phyloP scores from a whole-genome alignment of 2,329 filamentous ascomycete genomes.

The Colletotrichum costaricense region DNA sequence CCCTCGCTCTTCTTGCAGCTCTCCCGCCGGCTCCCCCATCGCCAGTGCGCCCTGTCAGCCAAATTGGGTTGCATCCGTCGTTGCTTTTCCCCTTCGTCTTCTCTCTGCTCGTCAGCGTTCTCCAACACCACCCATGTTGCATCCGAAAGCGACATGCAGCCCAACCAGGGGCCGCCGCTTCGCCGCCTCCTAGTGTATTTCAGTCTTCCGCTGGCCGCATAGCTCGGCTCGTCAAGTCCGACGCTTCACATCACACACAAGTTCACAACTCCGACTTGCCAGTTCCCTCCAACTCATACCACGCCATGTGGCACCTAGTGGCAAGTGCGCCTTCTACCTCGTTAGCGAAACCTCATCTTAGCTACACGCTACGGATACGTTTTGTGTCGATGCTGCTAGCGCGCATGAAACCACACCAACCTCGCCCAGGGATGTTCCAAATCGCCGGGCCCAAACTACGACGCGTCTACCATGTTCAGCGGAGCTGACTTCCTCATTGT shows the following conservation, averaged over 20 bases:
- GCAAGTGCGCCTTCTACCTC: background rate
- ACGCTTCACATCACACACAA: background rate
- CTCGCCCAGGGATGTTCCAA: conserved; percentile 16
- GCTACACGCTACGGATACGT: background rate
- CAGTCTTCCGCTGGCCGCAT: conserved; percentile 1
- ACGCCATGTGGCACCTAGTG: background rate
- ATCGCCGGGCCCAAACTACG: conserved; percentile 7
- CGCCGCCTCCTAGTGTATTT: background rate
- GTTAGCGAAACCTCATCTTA: background rate
- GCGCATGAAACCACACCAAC: background rate
- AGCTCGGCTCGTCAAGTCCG: conserved; percentile 1
- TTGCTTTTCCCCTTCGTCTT: conserved; percentile 9
- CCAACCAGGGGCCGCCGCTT: conserved; percentile 11
- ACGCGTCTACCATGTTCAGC: conserved; percentile 1
- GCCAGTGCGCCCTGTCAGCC: background rate
- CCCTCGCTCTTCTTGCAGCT: conserved; percentile 7
- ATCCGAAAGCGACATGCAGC: conserved; percentile 3
- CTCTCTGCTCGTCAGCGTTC: background rate
- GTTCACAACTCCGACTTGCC: background rate
- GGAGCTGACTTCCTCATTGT: conserved; percentile 4
- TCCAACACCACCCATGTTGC: background rate
- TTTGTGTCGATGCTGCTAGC: background rate
- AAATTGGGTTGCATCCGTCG: background rate
- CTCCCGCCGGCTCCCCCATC: conserved; percentile 13
- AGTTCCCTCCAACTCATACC: background rate